A percentile compares a stretch with the other conserved stretches of the same genome.
phyloP scores from a whole-genome alignment of 192 early-diverging fungal species.

The Chytriomyces confervae region DNA sequence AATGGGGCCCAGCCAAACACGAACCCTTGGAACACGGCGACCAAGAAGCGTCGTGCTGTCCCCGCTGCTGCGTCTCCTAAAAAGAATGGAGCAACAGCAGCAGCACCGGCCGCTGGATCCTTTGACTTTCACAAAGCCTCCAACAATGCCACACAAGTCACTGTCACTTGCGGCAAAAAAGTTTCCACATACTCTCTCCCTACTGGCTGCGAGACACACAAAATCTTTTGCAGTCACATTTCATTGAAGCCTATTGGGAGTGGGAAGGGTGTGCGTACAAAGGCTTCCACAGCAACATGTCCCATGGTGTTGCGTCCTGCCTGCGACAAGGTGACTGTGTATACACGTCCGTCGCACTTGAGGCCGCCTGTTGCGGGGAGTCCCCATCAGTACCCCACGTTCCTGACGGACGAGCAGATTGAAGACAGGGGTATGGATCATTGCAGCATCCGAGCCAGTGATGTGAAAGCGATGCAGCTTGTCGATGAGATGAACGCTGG shows the following conservation, averaged over 20 bases:
- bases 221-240: background rate
- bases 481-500: conserved; percentile 1
- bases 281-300: background rate
- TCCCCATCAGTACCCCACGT: conserved; percentile 1
- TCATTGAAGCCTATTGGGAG: background rate
- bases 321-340: background rate
- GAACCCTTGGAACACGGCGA: background rate
- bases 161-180: background rate
- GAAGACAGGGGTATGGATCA: background rate
- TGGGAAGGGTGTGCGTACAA: background rate
- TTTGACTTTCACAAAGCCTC: background rate
- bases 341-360: background rate
- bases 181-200: background rate
- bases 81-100: background rate
- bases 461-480: background rate
- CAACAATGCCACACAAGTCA: background rate
- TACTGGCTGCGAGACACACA: background rate
- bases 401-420: background rate
- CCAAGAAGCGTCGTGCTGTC: background rate
- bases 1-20: background rate
- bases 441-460: background rate
- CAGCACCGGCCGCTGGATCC: background rate
- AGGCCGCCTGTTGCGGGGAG: background rate
- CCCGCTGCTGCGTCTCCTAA: background rate
- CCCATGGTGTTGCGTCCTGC: background rate